phyloP scores from a whole-genome alignment of 495 filamentous ascomycete genomes.

The Friedmanniomyces simplex region DNA sequence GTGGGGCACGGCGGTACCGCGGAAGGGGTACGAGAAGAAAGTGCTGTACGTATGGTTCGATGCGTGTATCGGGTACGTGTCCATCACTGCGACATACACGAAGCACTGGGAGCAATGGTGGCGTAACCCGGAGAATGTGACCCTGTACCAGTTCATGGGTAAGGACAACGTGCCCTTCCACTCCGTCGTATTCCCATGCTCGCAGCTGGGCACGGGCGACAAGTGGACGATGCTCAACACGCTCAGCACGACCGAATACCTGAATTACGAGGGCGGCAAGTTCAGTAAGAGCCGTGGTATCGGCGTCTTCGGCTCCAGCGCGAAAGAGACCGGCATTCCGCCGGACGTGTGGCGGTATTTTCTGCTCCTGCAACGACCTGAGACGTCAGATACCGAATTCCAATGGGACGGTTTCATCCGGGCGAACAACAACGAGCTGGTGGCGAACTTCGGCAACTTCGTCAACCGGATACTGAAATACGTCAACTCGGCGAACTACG shows the following conservation, averaged over 20 bases:
- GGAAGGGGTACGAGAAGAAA: constrained; percentile 60
- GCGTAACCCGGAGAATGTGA: constrained; percentile 78
- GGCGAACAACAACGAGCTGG: constrained; percentile 80
- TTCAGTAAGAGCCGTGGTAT: constrained; percentile 88
- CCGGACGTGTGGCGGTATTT: constrained; percentile 91
- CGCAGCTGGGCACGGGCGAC: constrained; percentile 71
- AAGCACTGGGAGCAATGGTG: constrained; percentile 93
- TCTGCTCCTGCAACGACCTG: constrained; percentile 76
- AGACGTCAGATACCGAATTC: constrained; percentile 82
- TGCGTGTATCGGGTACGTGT: constrained; percentile 91
- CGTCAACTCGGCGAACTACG: constrained; percentile 54
- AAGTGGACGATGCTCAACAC: constrained; percentile 88
- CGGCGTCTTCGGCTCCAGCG: constrained; percentile 85
- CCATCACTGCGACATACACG: constrained; percentile 89
- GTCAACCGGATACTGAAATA: constrained; percentile 92
- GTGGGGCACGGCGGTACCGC: constrained; percentile 34
- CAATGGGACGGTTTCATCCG: constrained; percentile 77
- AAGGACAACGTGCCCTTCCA: constrained; percentile 96
- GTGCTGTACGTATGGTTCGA: constrained; percentile 99
- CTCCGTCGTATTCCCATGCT: constrained; percentile 82
- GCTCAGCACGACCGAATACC: constrained; percentile 83
- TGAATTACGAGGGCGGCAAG: constrained; percentile 86
- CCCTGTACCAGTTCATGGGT: constrained; percentile 94
- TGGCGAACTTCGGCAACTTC: constrained; percentile 88
- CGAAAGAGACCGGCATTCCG: constrained; percentile 76